Base-by-base conservation (phyloP, 345 rosid species). In the Gossypium longicalyx region DNA sequence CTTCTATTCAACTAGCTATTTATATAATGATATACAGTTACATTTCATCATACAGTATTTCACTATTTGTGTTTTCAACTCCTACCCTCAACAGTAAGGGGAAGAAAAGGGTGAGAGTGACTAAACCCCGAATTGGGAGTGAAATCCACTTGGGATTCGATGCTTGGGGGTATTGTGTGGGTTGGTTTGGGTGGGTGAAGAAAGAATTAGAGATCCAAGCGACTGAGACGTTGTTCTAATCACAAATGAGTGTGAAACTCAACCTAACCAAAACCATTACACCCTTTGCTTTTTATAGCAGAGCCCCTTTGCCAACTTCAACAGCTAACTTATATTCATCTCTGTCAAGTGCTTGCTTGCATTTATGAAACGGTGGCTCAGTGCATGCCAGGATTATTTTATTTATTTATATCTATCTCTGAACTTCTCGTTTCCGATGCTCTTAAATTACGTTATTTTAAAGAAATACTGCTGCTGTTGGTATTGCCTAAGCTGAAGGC, bases 81-180 rank as follows among this genome's bases (percentile, higher is more conserved):
- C 16, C 38, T 34, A 34, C 27, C 11, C 60, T 4, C 51, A 43
- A 73, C 65, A 66, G 67, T 23, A 52, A 5, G 51, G n/a, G 17
- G 27, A 71, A 56, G 74, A 67, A 70, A 38, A 65, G 72, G 57
- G 67, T 60, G 82, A 76, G 73, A 82, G 67, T 72, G 79, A 77
- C 79, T 52, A 70, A 82, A 77, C 78, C 77, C 80, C 59, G 80
- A 77, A 49, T 72, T 72, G 78, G 73, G 79, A 80, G 70, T 81
- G 75, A 72, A 78, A 75, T 77, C 80, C 79, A 71, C 77, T 79
- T 76, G 63, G 7, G 80, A 83, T 87, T 80, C 84, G 86, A 78
- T 82, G 78, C 84, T 59, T 48, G 74, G 15, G 74, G 59, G 71
- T 56, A 73, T 77, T 58, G 27, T 71, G 38, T 34, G 38, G 38